Evolutionary conservation across 176 grass and related monocot species (phyloP).

Genomic region (Zea mays): Zm-B73-REFERENCE-NAM-5.0 NC_050099.1:245256001-245256500

Average conservation of each 20-base stretch:
- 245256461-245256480: slow-evolving; percentile 37
- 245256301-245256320: slow-evolving; percentile 72
- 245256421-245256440: slow-evolving; percentile 15
- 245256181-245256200: slow-evolving; percentile 27
- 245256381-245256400: slow-evolving; percentile 87
- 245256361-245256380: slow-evolving; percentile 72
- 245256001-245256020: slow-evolving; percentile 66
- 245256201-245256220: slow-evolving; percentile 41
- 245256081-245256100: slow-evolving; percentile 68
- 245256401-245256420: slow-evolving; percentile 54
- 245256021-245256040: slow-evolving; percentile 83
- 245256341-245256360: slow-evolving; percentile 90
- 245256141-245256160: slow-evolving; percentile 51
- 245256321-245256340: slow-evolving; percentile 84
- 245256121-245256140: slow-evolving; percentile 76
- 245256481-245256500: slow-evolving; percentile 64
- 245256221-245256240: slow-evolving; percentile 53
- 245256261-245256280: slow-evolving; percentile 76
- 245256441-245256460: slow-evolving; percentile 41
- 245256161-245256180: slow-evolving; percentile 48
- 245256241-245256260: slow-evolving; percentile 81
- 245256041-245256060: slow-evolving; percentile 76
- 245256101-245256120: slow-evolving; percentile 73
- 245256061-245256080: slow-evolving; percentile 85
- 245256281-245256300: slow-evolving; percentile 67